A percentile compares a stretch with the other conserved stretches of the same genome.
Conservation (phyloP, 129 eudicot genomes). For the Heracleum sosnowskyi region DNA sequence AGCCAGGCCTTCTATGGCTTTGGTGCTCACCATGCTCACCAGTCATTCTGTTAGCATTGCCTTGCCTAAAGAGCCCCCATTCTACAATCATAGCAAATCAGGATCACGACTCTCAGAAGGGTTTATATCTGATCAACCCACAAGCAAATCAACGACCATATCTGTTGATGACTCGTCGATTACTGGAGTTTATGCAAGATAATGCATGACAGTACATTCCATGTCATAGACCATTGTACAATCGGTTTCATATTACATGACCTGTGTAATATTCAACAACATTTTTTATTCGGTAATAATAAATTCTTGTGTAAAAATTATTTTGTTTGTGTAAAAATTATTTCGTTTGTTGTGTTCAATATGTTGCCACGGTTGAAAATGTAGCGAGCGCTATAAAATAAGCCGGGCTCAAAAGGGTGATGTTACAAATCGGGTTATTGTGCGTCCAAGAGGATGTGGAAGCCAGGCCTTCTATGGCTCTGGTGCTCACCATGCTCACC, state of each 20-base stretch:
- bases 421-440: conserved; percentile 13
- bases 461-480: background rate
- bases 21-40: background rate
- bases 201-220: background rate
- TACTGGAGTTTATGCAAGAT: conserved; percentile 3
- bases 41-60: conserved; percentile 1
- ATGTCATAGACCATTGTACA: too few species aligned
- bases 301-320: too few species aligned
- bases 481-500: background rate
- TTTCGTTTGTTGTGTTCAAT: too few species aligned
- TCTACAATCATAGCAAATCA: background rate
- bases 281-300: too few species aligned
- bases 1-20: background rate
- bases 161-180: background rate
- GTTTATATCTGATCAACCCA: background rate
- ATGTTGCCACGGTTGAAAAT: too few species aligned
- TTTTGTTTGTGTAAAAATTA: too few species aligned
- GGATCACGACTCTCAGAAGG: background rate
- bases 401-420: too few species aligned
- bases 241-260: too few species aligned
- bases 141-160: background rate
- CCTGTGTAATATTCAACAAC: too few species aligned
- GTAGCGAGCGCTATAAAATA: too few species aligned
- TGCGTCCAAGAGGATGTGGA: conserved; percentile 1
- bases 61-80: background rate